Base-by-base conservation (phyloP, 805 yeast species). In the Candida ipomoeae region DNA sequence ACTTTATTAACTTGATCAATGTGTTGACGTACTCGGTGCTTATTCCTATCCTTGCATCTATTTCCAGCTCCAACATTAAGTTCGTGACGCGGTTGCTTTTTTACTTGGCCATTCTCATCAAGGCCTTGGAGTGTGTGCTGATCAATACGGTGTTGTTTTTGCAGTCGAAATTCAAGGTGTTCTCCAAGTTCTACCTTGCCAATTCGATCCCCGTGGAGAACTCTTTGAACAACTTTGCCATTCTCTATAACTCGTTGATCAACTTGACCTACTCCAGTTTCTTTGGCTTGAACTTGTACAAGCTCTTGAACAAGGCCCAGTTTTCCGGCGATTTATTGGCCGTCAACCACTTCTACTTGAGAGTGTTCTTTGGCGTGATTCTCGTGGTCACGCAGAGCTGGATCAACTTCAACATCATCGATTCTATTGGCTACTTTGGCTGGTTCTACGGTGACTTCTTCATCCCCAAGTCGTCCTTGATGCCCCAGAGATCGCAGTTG, bases 391-490 rank as follows among this genome's bases (percentile, higher is more conserved):
- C 87, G 29, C 95, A 87, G 59, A 62, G 77, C 15, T 82, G 89
- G 85, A 84, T 89, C 34, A 82, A 85, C 56, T 59, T 74, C 21
- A 85, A 89, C 31, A 85, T 87, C 35, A 76, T 82, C 55, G 80
- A 80, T 40, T 82, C 87, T 45, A 81, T 87, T 55, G 92, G 92
- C 2, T 85, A 85, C 53, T 86, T 84, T 66, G 94, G 95, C n/a
- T 87, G 94, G 94, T 87, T 87, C 60, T 87, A 84, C 64, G 95
- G 96, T 50, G 96, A 87, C 65, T 87, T 87, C 67, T 87, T 87
- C 66, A 69, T 85, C 51, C 81, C 86, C 35, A 78, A 75, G 47
- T 70, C 78, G 17, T 50, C 60, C 5, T 48, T 56, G 31, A 59
- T 63, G 55, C 62, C 65, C 5, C 72, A 71, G 21, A 73, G 72